Base-by-base conservation (phyloP, 306 rosid genomes). In the Dryas alaskensis region DNA sequence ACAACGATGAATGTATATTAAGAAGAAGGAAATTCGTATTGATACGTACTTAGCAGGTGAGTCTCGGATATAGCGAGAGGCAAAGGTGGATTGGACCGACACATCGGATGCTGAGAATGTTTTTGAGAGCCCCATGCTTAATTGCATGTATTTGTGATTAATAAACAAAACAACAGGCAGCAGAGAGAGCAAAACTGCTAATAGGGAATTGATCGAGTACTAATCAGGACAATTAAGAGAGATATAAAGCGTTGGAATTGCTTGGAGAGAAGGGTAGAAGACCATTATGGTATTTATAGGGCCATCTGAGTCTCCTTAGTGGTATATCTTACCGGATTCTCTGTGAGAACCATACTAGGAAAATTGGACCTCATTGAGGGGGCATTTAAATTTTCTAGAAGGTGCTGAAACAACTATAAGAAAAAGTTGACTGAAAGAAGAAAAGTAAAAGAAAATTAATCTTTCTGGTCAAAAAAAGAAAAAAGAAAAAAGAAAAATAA, bases 11-110 rank as follows among this genome's bases (percentile, higher is more conserved):
- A 31, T 31, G 37, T 1, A 31, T 31, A 31, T 31, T 22, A 22
- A 31, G 37, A 31, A 31, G 37, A 31, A 31, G 37, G 37, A 31
- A 31, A 2, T 31, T 31, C 2, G 37, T 49, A 7, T 6, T 7
- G 8, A 47, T 40, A 53, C 42, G 4, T 69, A 78, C 73, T 73
- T 79, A 0, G 86, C 83, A 2, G 81, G 72, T 0, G 83, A 81
- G 70, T 76, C 81, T 10, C 85, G 79, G 31, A 81, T 73, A 31
- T 79, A 84, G 71, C 81, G 85, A 53, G 84, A 81, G 67, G 85
- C 85, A 16, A 72, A 81, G 14, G 80, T 75, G 14, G 88, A 81
- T 61, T 52, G 81, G 11, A 84, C 40, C 0, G 88, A 76, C 40
- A 78, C 54, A 49, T 84, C 81, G 8, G 84, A 81, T n/a, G 73